Conservation (phyloP, 352 stramenopile genomes). For the Phytophthora citricola region DNA sequence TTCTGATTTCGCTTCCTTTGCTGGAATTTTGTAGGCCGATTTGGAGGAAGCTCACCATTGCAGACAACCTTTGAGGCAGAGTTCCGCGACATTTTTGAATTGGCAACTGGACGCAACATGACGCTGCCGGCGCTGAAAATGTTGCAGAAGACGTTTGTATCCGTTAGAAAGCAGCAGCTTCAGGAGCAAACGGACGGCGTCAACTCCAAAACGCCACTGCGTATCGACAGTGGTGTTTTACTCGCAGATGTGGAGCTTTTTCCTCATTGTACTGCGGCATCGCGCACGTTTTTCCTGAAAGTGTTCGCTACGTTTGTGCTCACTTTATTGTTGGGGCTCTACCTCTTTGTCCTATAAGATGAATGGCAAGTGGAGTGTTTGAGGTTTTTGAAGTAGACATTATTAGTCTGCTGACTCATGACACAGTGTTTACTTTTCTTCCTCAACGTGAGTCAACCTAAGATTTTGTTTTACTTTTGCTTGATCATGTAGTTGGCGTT, state of each 20-base stretch:
- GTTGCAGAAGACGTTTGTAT: constrained; percentile 50
- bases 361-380: not conserved
- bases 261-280: constrained; percentile 48
- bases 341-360: constrained; percentile 49
- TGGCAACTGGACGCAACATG: constrained; percentile 54
- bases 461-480: constrained; percentile 17
- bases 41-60: constrained; percentile 42
- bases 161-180: constrained; percentile 28
- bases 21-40: constrained; percentile 40
- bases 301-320: constrained; percentile 65
- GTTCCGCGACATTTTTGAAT: constrained; percentile 81
- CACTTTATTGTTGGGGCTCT: constrained; percentile 61
- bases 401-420: not conserved
- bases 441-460: constrained; percentile 6
- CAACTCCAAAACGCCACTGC: constrained; percentile 19
- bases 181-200: constrained; percentile 28
- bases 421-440: constrained; percentile 9
- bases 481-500: constrained; percentile 28
- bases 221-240: constrained; percentile 55
- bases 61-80: constrained; percentile 69
- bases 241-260: constrained; percentile 57
- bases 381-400: not conserved
- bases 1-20: constrained; percentile 8
- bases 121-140: constrained; percentile 55
- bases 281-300: constrained; percentile 78